Base-by-base conservation (phyloP, 345 rosid species). In the Populus nigra region DNA sequence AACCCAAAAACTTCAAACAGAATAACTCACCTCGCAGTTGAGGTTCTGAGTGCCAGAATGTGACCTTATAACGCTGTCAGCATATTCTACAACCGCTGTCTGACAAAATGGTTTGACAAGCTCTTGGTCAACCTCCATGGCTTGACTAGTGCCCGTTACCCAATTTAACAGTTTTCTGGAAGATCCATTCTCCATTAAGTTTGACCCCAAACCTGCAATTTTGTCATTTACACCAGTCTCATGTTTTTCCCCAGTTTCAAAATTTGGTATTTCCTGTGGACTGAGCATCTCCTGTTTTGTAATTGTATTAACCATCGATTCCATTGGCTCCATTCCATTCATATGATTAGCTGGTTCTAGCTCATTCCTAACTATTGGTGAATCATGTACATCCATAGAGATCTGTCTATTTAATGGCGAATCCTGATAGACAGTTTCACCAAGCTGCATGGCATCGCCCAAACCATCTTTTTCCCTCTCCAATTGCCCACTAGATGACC, bases 21-120 rank as follows among this genome's bases (percentile, higher is more conserved):
- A 85, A 73, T 78, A 87, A 86, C 92, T 84, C 79, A 88, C 93
- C 88, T 85, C 82, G 57, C 49, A 82, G 63, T 84, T 82, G 82
- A 82, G 84, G 85, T 85, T 84, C 87, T 68, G 85, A 76, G 79
- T 43, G 49, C 81, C 78, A 45, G 88, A 83, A 82, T 75, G 83
- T 67, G 86, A 55, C 75, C 78, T 71, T 71, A 72, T 80, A 75
- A 74, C 83, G 78, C 79, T 73, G 69, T 77, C 84, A 77, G 85
- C 71, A 79, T 76, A 78, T 79, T 85, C 88, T 36, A 80, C 86
- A 36, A 49, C 84, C 7, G 82, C 73, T 62, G 67, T 68, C 75
- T 81, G 90, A 85, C 76, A 83, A 78, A 81, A 80, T 9, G 84
- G 83, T 81, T 71, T 81, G 68, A 77, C 81, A 69, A 81, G 77